Evolutionary conservation across 2,329 filamentous ascomycete species (phyloP), one percentile per base, ranked within the genome.

Genomic region (Fusarium multiceps): DNA sequence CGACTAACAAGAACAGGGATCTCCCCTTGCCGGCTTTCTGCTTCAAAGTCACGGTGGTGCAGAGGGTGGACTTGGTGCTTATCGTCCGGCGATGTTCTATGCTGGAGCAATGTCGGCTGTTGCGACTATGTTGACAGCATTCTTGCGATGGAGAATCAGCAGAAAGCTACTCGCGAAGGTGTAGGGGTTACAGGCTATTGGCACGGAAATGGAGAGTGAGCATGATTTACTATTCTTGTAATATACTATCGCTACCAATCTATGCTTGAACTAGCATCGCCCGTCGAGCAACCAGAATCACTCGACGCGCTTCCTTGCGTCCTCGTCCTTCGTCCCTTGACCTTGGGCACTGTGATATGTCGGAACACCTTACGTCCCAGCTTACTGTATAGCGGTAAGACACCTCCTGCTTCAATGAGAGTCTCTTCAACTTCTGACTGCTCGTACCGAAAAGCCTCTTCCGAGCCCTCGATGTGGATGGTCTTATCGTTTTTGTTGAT

Each of bases 1-100:
- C 1, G 18, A 12, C 18, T 61, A 11, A 48, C 18, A 42, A 9
- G 13, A 21, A 18, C 43, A 85, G 84, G 87, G 88, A 1, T 83
- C 86, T 0, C 88, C 88, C 0, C 89, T 90, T 66, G 88, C 88
- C 4, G 87, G 88, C 12, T 89, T 87, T 62, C 79, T 90, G 2
- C 79, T 90, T 0, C 82, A 84, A 58, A 85, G 86, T 0, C 86
- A 85, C 34, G 86, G 87, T 7, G 86, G 86, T 13, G 79, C 83
- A 18, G 77, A 83, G 0, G 78, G 77, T 4, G 85, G 85, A 0
- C 76, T 88, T 3, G 77, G 83, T 23, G 85, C 87, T 0, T 90
- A 87, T 68, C 81, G 87, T 20, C 87, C 87, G 0, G 88, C 88
- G 3, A 90, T 90, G 76, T 89, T 87, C 72, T 90, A 89, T 71